Conservation (phyloP, 2,329 filamentous ascomycete species). For the Amauroascus niger region DNA sequence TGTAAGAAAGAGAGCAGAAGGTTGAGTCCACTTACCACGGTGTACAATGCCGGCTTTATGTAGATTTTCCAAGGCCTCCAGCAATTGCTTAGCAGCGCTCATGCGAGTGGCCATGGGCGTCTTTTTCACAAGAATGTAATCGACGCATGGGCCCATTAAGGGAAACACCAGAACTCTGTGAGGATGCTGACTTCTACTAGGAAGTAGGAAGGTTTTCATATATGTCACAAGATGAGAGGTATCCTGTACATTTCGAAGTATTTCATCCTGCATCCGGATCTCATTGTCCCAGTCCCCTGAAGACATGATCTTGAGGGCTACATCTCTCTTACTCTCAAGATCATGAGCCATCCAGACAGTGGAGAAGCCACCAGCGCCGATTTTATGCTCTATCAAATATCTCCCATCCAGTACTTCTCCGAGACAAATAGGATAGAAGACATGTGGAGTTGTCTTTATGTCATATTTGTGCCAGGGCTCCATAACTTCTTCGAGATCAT, state of each 20-base stretch:
- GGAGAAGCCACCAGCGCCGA: constrained; percentile 13
- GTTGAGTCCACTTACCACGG: constrained; percentile 12
- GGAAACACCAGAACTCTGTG: constrained; percentile 1
- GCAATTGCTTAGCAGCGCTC: constrained; percentile 24
- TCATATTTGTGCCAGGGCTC: no score
- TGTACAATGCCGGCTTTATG: constrained; percentile 24
- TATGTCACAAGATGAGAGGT: constrained; percentile 13
- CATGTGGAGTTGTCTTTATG: background rate
- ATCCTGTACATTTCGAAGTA: constrained; percentile 8
- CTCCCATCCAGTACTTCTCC: constrained; percentile 13
- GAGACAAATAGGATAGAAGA: constrained; percentile 13
- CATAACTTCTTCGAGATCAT: no score
- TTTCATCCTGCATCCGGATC: constrained; percentile 8
- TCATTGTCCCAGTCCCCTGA: constrained; percentile 3
- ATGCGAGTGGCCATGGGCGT: constrained; percentile 20
- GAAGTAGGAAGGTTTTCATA: constrained; percentile 9
- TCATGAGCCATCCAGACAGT: constrained; percentile 7
- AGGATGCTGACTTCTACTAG: background rate
- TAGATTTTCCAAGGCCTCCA: constrained; percentile 21
- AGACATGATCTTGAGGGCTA: constrained; percentile 10
- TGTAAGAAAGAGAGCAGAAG: no score
- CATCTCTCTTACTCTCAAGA: constrained; percentile 11
- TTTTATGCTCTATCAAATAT: constrained; percentile 15
- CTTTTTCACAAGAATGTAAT: background rate
- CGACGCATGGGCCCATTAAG: background rate